Evolutionary conservation across 768 basidiomycete species (phyloP).

Genomic region (Boletales sp.): DNA sequence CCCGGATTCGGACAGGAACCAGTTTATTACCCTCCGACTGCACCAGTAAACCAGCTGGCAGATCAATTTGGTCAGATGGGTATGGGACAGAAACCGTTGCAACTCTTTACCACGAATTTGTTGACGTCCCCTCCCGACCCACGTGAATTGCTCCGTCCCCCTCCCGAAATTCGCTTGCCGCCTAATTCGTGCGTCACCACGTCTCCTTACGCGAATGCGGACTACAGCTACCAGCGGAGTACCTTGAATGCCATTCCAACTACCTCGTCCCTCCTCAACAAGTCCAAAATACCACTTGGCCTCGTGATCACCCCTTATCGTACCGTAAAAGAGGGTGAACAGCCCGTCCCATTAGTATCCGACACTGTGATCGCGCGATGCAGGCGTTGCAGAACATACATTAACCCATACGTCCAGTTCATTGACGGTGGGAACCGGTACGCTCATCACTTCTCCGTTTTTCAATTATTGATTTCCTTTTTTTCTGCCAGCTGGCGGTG

Average conservation of each 20-base stretch:
- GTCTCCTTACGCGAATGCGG: conserved; percentile 76
- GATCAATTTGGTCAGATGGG: conserved; percentile 92
- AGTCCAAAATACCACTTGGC: conserved; percentile 88
- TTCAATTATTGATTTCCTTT: conserved; percentile 2
- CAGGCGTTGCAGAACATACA: conserved; percentile 93
- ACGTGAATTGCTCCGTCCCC: conserved; percentile 70
- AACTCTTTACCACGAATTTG: conserved; percentile 85
- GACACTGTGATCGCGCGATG: conserved; percentile 97
- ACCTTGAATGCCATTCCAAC: conserved; percentile 94
- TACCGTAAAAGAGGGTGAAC: conserved; percentile 77
- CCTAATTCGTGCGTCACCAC: conserved; percentile 79
- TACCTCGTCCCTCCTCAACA: conserved; percentile 79
- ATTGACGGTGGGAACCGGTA: conserved; percentile 95
- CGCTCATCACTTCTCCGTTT: conserved; percentile 15
- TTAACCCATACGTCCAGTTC: conserved; percentile 96
- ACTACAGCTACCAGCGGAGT: conserved; percentile 86
- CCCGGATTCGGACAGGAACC: conserved; percentile 44
- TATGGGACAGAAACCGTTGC: conserved; percentile 73
- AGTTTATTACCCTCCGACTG: conserved; percentile 35
- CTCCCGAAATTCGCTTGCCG: conserved; percentile 88
- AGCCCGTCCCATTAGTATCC: conserved; percentile 82
- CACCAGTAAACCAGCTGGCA: conserved; percentile 57
- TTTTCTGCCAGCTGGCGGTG: conserved; percentile 74
- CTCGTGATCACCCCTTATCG: conserved; percentile 90
- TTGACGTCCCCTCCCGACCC: conserved; percentile 93